Base-by-base conservation (phyloP, 108 stramenopile genomes). In the Skeletonema tropicum region DNA sequence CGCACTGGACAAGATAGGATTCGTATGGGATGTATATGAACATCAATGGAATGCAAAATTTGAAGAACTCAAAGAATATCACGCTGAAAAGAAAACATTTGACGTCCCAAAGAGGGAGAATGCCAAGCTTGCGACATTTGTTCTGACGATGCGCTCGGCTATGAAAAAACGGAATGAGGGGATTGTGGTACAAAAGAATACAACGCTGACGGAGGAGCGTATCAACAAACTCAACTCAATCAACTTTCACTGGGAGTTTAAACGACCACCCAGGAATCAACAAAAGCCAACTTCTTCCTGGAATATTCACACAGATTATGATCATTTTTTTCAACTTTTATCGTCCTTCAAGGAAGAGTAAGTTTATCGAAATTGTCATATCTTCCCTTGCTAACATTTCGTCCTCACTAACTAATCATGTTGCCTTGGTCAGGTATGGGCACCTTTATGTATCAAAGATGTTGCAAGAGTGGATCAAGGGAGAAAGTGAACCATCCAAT, bases 21-120 rank as follows among this genome's bases (percentile, higher is more conserved):
- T 72, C n/a, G 39, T 72, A 3, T 72, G 71, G 71, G 49, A 61
- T 55, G 65, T 61, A 7, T 38, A 48, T 33, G 71, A 72, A 11
- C 49, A 72, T 25, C 30, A 39, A 11, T 72, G 71, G 71, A 52
- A 72, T 38, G 6, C 25, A 63, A 66, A 66, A 36, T 72, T 66
- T 72, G n/a, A 29, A 13, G 46, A 19, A 13, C 41, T 72, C 9
- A 33, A 66, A 25, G 25, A 52, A 14, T 72, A 45, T 64, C 6
- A 66, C 30, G 64, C 19, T 12, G 71, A 66, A n/a, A 33, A 69
- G 52, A 48, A 48, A n/a, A 57, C 46, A 31, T 69, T 69, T 36
- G 21, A 69, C 21, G 68, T 69, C 2, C 68, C 68, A 32, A 69
- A 57, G 25, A 26, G 49, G 21, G 13, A 69, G 46, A 31, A 48